Conservation (phyloP, 495 filamentous ascomycete genomes). For the Margaritispora aquatica region DNA sequence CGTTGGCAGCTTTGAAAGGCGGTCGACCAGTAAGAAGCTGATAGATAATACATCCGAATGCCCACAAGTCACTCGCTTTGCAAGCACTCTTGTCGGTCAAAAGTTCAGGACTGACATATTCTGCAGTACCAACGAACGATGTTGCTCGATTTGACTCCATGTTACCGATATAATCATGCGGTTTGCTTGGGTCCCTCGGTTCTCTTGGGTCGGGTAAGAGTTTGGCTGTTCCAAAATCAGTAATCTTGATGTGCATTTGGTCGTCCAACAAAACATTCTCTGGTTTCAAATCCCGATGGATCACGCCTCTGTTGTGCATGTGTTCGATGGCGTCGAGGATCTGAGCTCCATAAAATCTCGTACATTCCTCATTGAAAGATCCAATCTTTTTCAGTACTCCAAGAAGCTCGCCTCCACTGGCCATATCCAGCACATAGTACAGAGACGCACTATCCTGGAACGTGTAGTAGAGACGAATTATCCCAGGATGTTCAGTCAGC, state of each 20-base stretch:
- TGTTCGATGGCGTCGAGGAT: slow-evolving; percentile 96
- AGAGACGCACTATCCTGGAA: slow-evolving; percentile 95
- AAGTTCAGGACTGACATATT: slow-evolving; percentile 96
- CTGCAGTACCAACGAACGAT: slow-evolving; percentile 96
- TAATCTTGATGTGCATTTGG: slow-evolving; percentile 97
- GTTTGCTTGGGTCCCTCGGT: slow-evolving; percentile 7
- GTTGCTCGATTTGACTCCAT: slow-evolving; percentile 68
- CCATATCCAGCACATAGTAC: slow-evolving; percentile 95
- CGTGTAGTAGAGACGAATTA: slow-evolving; percentile 96
- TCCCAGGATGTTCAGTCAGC: slow-evolving; percentile 91
- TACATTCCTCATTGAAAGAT: slow-evolving; percentile 94
- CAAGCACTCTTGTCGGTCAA: slow-evolving; percentile 94
- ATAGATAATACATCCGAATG: slow-evolving; percentile 99
- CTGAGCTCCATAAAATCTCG: slow-evolving; percentile 90
- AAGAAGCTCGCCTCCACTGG: slow-evolving; percentile 85
- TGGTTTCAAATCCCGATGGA: slow-evolving; percentile 95
- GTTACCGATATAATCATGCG: slow-evolving; percentile 25
- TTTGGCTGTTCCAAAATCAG: slow-evolving; percentile 97
- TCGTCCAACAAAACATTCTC: slow-evolving; percentile 95
- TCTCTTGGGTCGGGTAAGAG: slow-evolving; percentile 60
- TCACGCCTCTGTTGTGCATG: slow-evolving; percentile 94
- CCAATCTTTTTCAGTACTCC: slow-evolving; percentile 89
- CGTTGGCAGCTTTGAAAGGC: slow-evolving; percentile 95
- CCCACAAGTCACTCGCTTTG: slow-evolving; percentile 98
- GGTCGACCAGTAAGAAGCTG: slow-evolving; percentile 89